Conservation (phyloP, 1,139 yeast genomes). For the Pichia cactophila region DNA sequence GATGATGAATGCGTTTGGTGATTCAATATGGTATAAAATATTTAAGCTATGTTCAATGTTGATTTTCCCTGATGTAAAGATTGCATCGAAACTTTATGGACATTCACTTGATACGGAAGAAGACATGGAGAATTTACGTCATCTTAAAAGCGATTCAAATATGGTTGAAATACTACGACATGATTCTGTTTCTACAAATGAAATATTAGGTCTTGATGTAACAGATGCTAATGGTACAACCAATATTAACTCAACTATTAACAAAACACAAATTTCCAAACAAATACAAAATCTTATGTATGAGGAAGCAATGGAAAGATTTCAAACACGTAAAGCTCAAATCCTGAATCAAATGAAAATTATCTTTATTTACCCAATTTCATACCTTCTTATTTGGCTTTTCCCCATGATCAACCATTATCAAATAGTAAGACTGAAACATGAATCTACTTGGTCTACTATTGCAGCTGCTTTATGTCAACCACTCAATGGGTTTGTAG, state of each 20-base stretch:
- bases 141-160: conserved; percentile 8
- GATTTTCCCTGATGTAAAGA: conserved; percentile 25
- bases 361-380: conserved; percentile 76
- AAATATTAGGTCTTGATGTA: conserved; percentile 2
- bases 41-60: conserved; percentile 23
- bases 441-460: conserved; percentile 46
- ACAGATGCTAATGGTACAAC: conserved; percentile 6
- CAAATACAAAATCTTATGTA: conserved; percentile 39
- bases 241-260: background rate
- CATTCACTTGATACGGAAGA: conserved; percentile 19
- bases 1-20: conserved; percentile 20
- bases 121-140: conserved; percentile 21
- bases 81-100: conserved; percentile 23
- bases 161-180: conserved; percentile 15
- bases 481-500: conserved; percentile 75
- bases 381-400: conserved; percentile 73
- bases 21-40: conserved; percentile 25
- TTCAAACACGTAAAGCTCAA: conserved; percentile 52
- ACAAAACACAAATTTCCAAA: conserved; percentile 17
- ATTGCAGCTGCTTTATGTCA: conserved; percentile 68
- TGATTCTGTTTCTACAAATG: background rate
- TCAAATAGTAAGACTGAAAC: conserved; percentile 41
- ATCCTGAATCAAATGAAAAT: conserved; percentile 75
- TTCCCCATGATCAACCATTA: conserved; percentile 59
- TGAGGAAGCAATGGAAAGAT: conserved; percentile 50